These are phyloP conservation scores for Camelina laxa DNA, from an alignment of 345 rosid genomes.

Conservation along the genomic window DNA sequence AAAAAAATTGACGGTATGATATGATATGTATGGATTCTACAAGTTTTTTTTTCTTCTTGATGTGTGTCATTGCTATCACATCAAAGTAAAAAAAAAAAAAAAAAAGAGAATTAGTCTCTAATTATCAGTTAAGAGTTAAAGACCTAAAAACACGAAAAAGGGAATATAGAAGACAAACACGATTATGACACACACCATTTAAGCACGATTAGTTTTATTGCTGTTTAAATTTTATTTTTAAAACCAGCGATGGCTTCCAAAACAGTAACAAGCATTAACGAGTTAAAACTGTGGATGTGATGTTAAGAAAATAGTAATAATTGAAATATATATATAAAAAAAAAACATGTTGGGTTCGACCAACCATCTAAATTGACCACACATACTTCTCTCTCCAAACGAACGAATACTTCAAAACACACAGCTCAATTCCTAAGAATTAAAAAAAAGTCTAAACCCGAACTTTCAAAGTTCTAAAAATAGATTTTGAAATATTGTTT, in stretches of 20 bases:
- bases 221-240: too few species aligned
- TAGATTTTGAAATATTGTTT: too few species aligned
- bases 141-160: too few species aligned
- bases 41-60: too few species aligned
- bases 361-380: too few species aligned
- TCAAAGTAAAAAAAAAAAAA: not conserved
- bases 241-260: not conserved
- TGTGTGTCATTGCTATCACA: not conserved
- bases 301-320: too few species aligned
- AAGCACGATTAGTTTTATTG: not conserved
- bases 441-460: too few species aligned
- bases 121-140: too few species aligned
- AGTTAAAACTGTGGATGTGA: not conserved
- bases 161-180: not conserved
- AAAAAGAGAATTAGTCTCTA: not conserved
- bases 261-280: slow-evolving; percentile 1
- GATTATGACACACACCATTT: not conserved
- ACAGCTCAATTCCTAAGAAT: too few species aligned
- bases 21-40: not conserved
- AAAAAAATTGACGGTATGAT: not conserved
- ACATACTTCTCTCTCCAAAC: too few species aligned
- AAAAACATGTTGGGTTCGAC: not conserved
- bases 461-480: too few species aligned
- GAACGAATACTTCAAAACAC: too few species aligned
- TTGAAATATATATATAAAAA: not conserved